These are phyloP conservation scores for Cercophora newfieldiana DNA, from an alignment of 495 filamentous ascomycete species.

Conservation along the genomic window DNA sequence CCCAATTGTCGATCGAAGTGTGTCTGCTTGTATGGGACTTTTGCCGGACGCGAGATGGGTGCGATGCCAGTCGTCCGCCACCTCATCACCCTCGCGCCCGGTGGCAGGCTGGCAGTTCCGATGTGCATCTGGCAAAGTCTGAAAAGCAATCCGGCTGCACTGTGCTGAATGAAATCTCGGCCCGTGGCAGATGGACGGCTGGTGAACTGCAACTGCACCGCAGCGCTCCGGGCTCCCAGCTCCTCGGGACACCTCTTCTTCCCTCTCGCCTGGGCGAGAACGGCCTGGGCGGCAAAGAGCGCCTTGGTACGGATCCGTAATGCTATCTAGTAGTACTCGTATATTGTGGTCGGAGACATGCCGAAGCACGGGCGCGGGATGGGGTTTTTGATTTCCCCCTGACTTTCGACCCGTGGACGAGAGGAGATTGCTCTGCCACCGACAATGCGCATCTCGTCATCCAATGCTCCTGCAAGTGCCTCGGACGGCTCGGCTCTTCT, in stretches of 20 bases:
- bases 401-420: neutral
- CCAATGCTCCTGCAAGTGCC: neutral
- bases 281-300: neutral
- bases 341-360: neutral
- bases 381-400: neutral
- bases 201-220: neutral
- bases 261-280: neutral
- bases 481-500: neutral
- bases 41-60: neutral
- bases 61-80: neutral
- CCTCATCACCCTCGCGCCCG: neutral
- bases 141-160: neutral
- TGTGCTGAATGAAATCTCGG: neutral
- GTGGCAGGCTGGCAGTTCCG: neutral
- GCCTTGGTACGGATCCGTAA: neutral
- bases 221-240: slow-evolving; percentile 1
- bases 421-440: neutral
- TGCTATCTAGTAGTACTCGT: neutral
- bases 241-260: slow-evolving; percentile 1
- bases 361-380: neutral
- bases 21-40: neutral
- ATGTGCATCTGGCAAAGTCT: neutral
- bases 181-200: neutral
- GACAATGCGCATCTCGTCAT: neutral
- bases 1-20: neutral